Evolutionary conservation across 1,284 basidiomycete species (phyloP).

Genomic region (Papiliotrema terrestris): DNA sequence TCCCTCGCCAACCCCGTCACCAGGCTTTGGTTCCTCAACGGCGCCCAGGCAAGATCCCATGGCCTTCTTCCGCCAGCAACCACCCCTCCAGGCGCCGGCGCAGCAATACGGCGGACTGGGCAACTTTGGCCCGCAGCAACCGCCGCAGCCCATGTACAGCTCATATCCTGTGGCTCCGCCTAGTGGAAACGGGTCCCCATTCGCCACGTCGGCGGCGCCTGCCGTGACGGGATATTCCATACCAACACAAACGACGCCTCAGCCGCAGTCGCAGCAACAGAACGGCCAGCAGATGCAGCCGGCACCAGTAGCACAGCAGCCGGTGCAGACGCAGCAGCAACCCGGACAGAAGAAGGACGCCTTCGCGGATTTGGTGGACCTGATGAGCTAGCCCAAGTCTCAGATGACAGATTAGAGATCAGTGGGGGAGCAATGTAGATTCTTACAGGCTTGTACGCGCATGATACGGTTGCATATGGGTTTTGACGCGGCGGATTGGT

Average conservation of each 20-base stretch:
- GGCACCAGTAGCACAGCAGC: background rate
- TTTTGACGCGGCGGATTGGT: background rate
- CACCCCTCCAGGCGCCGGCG: conserved; percentile 12
- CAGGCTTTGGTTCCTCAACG: conserved; percentile 10
- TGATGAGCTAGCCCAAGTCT: conserved; percentile 38
- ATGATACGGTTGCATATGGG: background rate
- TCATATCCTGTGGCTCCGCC: conserved; percentile 1
- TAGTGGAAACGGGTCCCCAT: conserved; percentile 7
- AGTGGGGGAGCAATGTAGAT: background rate
- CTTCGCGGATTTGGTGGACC: conserved; percentile 48
- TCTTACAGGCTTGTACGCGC: background rate
- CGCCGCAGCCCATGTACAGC: background rate
- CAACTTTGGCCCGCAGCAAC: conserved; percentile 2
- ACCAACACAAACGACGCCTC: conserved; percentile 15
- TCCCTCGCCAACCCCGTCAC: conserved; percentile 34
- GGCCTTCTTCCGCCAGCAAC: conserved; percentile 41
- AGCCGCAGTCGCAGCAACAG: conserved; percentile 10
- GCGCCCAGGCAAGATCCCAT: conserved; percentile 38
- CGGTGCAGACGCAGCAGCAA: conserved; percentile 11
- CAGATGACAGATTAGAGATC: background rate
- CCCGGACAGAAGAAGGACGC: conserved; percentile 44
- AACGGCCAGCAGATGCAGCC: conserved; percentile 1
- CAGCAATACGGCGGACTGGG: conserved; percentile 11
- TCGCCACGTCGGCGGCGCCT: conserved; percentile 7
- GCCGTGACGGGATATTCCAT: conserved; percentile 21